A percentile compares a stretch with the other conserved stretches of the same genome.
These are phyloP conservation scores for Stellera chamaejasme DNA, from an alignment of 345 rosid genomes.

Conservation along the genomic window DNA sequence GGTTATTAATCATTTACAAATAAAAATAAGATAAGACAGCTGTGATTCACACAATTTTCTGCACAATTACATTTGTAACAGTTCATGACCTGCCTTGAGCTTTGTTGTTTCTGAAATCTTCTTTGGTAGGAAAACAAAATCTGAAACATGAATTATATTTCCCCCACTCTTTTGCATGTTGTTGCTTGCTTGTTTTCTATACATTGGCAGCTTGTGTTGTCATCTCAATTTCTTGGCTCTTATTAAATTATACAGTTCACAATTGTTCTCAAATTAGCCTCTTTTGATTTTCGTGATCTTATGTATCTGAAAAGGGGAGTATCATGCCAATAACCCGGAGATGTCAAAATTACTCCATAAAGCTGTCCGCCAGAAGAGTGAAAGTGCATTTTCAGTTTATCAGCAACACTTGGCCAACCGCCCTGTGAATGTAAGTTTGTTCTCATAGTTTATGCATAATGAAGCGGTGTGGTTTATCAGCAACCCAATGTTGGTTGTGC, in stretches of 20 bases:
- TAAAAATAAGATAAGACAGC: too few species aligned
- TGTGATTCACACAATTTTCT: too few species aligned
- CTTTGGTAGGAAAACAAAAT: background rate
- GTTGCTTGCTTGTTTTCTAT: too few species aligned
- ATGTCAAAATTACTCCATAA: slow-evolving; percentile 97
- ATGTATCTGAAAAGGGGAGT: slow-evolving; percentile 50
- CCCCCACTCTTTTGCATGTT: background rate
- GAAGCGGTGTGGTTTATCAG: too few species aligned
- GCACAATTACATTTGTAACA: too few species aligned
- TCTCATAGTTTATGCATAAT: background rate
- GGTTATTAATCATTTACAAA: too few species aligned
- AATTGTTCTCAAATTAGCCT: background rate
- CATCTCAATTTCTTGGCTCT: too few species aligned
- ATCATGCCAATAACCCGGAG: slow-evolving; percentile 98
- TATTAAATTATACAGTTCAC: too few species aligned
- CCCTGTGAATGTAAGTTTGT: slow-evolving; percentile 73
- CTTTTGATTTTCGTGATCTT: background rate
- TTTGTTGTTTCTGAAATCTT: too few species aligned
- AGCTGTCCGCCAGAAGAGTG: slow-evolving; percentile 97
- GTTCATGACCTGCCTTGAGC: too few species aligned
- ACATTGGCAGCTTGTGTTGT: too few species aligned
- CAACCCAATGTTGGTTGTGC: too few species aligned
- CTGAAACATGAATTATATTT: background rate
- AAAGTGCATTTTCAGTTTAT: slow-evolving; percentile 80
- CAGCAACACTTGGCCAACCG: slow-evolving; percentile 97